Base-by-base conservation (phyloP, 352 stramenopile species). In the Aphanomyces stellatus region DNA sequence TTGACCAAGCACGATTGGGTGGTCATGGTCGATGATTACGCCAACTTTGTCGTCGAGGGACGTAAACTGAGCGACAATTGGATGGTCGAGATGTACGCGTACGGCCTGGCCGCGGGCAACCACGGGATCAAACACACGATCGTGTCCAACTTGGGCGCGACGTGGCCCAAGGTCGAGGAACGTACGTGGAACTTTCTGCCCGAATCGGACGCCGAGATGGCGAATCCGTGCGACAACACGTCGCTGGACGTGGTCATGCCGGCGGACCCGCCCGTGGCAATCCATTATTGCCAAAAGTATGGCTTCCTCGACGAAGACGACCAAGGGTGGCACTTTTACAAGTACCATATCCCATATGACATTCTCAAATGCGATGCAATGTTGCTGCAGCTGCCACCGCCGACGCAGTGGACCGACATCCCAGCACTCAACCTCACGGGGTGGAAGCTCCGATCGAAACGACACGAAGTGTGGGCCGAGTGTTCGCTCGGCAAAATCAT, bases 1-100 rank as follows among this genome's bases (percentile, higher is more conserved):
- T 70, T 88, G 69, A 85, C 80, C 8, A 72, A 67, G 34, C 60
- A 72, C 53, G 77, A 86, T 43, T 74, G 82, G 62, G 53, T 69
- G 33, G 11, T n/a, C 19, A 77, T 83, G 63, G 42, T 86, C 25
- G 74, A 85, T 53, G 77, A 83, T 65, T 87, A 87, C 51, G 46
- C 30, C 62, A 31, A 62, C 30, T 69, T 69, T 64, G 73, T 83
- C 0, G 70, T 87, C 6, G 51, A 42, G 1, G 76, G 73, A 15
- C 74, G 77, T n/a, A 70, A 79, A 46, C 41, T 81, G 15, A 70
- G 72, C 28, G 34, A 55, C 4, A 59, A 71, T 13, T 87, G 77
- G 74, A 87, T 84, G 77, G 71, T 76, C 31, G 79, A 87, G 64
- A 87, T 85, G 79, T 79, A 80, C 49, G 79, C 71, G 22, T 87